Evolutionary conservation across 345 rosid species (phyloP).

Genomic region (Ceriops tagal): DNA sequence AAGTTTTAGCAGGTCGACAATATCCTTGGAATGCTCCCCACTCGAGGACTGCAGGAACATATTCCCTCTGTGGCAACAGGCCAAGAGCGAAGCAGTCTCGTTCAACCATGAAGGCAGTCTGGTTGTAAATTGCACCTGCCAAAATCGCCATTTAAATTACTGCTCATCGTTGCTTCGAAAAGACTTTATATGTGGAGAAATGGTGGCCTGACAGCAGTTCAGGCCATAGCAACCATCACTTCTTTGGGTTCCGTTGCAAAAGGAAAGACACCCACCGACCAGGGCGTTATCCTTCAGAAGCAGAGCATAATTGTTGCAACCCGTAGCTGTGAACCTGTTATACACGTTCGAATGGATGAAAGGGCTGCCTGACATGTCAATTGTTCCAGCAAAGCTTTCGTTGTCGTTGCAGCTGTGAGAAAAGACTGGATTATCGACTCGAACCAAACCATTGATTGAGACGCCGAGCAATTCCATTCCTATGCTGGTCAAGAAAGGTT

Average conservation of each 20-base stretch:
- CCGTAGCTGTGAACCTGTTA: slow-evolving; percentile 9
- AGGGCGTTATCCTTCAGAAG: not conserved
- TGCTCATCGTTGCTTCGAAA: not conserved
- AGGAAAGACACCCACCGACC: not conserved
- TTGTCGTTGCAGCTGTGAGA: not conserved
- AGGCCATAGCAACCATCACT: slow-evolving; percentile 10
- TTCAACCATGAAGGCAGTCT: not conserved
- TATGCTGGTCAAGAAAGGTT: slow-evolving; percentile 9
- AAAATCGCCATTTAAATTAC: not conserved
- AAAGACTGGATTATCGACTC: slow-evolving; percentile 1
- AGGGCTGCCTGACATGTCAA: slow-evolving; percentile 6
- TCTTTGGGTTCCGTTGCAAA: not conserved
- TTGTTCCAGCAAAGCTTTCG: no score
- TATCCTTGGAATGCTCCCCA: not conserved
- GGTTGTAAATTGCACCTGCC: not conserved
- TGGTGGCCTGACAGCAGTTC: slow-evolving; percentile 8
- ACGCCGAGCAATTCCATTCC: slow-evolving; percentile 3
- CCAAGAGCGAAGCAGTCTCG: not conserved
- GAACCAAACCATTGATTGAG: not conserved
- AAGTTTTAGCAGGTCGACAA: not conserved
- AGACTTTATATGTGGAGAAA: slow-evolving; percentile 8
- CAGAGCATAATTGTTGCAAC: slow-evolving; percentile 13
- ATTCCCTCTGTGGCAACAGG: not conserved
- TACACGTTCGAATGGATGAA: not conserved
- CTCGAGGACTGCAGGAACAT: not conserved